Base-by-base conservation (phyloP, 805 yeast genomes). In the Kodamaea jinghongensis region DNA sequence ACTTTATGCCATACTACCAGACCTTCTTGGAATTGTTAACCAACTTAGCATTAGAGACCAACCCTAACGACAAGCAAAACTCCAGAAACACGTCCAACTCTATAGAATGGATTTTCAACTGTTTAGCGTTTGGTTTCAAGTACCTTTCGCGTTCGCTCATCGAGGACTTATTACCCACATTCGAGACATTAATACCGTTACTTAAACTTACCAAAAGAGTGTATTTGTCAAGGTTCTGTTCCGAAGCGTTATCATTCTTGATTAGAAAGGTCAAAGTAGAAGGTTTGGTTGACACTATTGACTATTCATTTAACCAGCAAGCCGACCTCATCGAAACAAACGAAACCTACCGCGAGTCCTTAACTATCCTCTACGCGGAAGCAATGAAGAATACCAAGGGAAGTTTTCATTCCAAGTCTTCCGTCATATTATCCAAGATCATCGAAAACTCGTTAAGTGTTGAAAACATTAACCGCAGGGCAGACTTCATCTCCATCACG, bases 121-220 rank as follows among this genome's bases (percentile, higher is more conserved):
- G 88, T 46, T 60, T 91, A 42, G 96, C 97, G 4, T 89, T 86
- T 56, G 71, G 87, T 30, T 93, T 91, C 78, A 93, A 93, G 60
- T 90, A 91, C 55, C 67, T 91, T 26, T 75, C 93, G 4, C 77
- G 80, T 50, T 65, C 73, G 3, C 58, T 93, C 35, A 71, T 81
- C 0, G 64, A 73, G 16, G 84, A 87, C 51, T 62, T 89, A 43
- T 52, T 71, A 12, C 84, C 87, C 6, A 88, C 97, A 0, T 86
- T 85, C 56, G 67, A 72, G 25, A 54, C 75, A 4, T 65, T 89
- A 9, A 60, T 78, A 25, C 90, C 95, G 0, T 60, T 88, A 15
- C 65, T 91, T 39, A 75, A 76, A 26, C 62, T 79, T 37, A 61
- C 61, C 3, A 71, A 71, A 41, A 83, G 81, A 49, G 78, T 78